Conservation (phyloP, 2,329 filamentous ascomycete genomes). For the Aphanocladium album region DNA sequence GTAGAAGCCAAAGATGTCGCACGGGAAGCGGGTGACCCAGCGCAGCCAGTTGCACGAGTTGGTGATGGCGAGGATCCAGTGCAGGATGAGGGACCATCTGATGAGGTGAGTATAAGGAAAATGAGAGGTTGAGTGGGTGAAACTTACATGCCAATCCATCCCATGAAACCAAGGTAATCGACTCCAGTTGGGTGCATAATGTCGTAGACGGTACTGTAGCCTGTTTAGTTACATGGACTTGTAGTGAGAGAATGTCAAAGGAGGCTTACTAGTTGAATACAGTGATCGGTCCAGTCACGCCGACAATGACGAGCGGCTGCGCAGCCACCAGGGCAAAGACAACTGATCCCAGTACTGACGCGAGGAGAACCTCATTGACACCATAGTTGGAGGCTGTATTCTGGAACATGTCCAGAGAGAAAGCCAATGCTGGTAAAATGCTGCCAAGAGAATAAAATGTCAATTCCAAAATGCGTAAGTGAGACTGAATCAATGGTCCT, state of each 20-base stretch:
- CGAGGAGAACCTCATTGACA: conserved; percentile 84
- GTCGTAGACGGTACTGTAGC: conserved; percentile 70
- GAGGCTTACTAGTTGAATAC: conserved; percentile 75
- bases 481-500: conserved; percentile 18
- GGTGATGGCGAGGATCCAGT: conserved; percentile 76
- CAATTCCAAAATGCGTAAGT: background rate
- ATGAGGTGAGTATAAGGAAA: background rate
- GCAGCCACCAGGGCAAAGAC: conserved; percentile 76
- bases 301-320: conserved; percentile 85
- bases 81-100: conserved; percentile 78
- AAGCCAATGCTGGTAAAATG: conserved; percentile 80
- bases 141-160: conserved; percentile 73
- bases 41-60: conserved; percentile 86
- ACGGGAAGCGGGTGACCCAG: conserved; percentile 87
- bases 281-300: conserved; percentile 83
- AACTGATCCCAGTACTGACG: conserved; percentile 75
- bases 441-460: conserved; percentile 36
- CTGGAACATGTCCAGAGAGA: conserved; percentile 89
- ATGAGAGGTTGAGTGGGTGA: background rate
- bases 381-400: conserved; percentile 81
- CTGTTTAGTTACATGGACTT: background rate
- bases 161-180: conserved; percentile 86
- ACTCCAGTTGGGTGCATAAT: conserved; percentile 74
- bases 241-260: background rate
- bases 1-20: conserved; percentile 92